Base-by-base conservation (phyloP, 352 stramenopile genomes). In the Hyaloperonospora arabidopsidis region DNA sequence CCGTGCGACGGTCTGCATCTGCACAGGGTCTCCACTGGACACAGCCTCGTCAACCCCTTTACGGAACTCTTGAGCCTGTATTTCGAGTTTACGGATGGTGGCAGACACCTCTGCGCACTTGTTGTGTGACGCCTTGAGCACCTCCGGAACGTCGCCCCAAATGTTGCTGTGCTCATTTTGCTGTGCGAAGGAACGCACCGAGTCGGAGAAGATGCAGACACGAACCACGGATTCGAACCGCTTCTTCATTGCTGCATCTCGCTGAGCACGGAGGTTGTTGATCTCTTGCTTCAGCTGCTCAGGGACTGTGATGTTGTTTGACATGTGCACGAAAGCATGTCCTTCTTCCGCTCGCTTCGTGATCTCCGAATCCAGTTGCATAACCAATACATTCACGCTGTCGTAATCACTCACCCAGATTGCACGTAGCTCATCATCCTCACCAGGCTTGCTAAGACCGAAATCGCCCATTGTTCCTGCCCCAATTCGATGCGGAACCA, bases 131-230 rank as follows among this genome's bases (percentile, higher is more conserved):
- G 63, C 54, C 32, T 66, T 70, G 17, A 79, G 50, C 43, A 78
- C 72, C 7, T 68, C 61, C 2, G 73, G 68, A 14, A 84, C 63
- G 52, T 86, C 69, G 35, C 51, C 59, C 49, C 71, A 65, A 43
- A 66, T 58, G 45, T 71, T 65, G 15, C 44, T 54, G 14, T 65
- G 45, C 39, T 70, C 52, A 19, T 79, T 66, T 49, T 64, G 58
- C 13, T 63, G 48, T 4, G 63, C 73, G 21, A 69, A 72, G 11
- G 47, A 53, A 23, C 65, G 72, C 38, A 84, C 65, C n/a, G 72
- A 60, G 10, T 69, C 57, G 1, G 74, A 80, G 49, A 78, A 84
- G 35, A 84, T 68, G 21, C 84, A 59, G 29, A 84, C 74, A 45
- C 76, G 76, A 29, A 72, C 65, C 17, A 79, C 52, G 6, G 70